Conservation (phyloP, 345 rosid species). For the Linum usitatissimum region DNA sequence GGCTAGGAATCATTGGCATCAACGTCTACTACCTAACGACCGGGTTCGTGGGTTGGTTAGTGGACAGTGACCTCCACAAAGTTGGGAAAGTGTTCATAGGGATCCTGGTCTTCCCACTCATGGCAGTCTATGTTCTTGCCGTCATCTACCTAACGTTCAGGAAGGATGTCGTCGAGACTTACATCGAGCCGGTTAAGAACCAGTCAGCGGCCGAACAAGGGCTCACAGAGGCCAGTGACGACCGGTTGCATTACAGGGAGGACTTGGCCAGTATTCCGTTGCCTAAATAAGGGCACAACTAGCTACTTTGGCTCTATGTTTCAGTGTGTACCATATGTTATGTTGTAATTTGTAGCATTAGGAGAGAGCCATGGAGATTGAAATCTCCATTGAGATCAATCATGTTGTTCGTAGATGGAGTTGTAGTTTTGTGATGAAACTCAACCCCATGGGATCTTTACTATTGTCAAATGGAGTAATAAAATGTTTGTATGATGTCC, state of each 20-base stretch:
- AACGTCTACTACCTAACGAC: constrained; percentile 50
- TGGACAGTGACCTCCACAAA: constrained; percentile 30
- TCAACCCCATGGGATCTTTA: too few relatives aligned
- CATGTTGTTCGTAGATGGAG: too few relatives aligned
- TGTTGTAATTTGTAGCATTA: too few relatives aligned
- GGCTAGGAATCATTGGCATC: constrained; percentile 41
- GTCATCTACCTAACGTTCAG: constrained; percentile 39
- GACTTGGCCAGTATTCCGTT: constrained; percentile 38
- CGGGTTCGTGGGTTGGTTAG: constrained; percentile 40
- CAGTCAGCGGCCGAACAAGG: constrained; percentile 18
- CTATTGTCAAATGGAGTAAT: too few relatives aligned
- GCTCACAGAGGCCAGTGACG: not conserved
- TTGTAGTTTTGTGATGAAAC: too few relatives aligned
- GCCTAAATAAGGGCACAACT: constrained; percentile 15
- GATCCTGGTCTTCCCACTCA: constrained; percentile 39
- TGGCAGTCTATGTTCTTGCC: constrained; percentile 36
- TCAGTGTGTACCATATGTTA: too few relatives aligned
- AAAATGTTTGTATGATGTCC: too few relatives aligned
- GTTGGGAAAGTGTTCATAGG: constrained; percentile 38
- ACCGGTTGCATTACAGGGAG: constrained; percentile 29
- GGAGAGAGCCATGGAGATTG: too few relatives aligned
- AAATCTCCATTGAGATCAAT: too few relatives aligned
- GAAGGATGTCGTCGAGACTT: constrained; percentile 34
- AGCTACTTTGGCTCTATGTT: too few relatives aligned
- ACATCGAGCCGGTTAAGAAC: constrained; percentile 25